Base-by-base conservation (phyloP, 2,329 filamentous ascomycete species). In the Aspergillus awamori region DNA sequence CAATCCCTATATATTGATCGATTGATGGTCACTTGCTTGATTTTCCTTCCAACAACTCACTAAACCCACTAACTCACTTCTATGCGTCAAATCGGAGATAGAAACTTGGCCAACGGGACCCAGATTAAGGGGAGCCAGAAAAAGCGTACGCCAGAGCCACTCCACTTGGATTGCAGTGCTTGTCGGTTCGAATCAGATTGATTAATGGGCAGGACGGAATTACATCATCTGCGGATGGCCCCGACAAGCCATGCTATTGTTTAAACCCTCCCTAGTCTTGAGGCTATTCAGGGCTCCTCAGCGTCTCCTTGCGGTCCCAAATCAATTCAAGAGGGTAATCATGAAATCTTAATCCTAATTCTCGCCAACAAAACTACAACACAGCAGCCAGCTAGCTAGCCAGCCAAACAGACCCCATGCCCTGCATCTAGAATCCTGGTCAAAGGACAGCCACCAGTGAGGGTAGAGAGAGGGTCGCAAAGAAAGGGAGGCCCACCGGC, bases 401-500 rank as follows among this genome's bases (percentile, higher is more conserved):
- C 13, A 11, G 11, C 2, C 30, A 36, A 45, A 24, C 11, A 45
- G 30, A 36, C 30, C 30, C 13, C 33, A 36, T 36, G 15, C 41
- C 10, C 20, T 45, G 41, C 41, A 45, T 15, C 13, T 22, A 11
- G 41, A 22, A 45, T 24, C 41, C 41, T 24, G 41, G 41, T 48
- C 45, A 28, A 49, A 28, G 28, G 28, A 8, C 24, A 48, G 24
- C 45, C 24, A 48, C 45, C 45, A 49, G 26, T 24, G 24, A 49
- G 24, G 22, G 11, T 15, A 28, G 45, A 8, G 45, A 57, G 41
- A 56, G 58, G 41, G 48, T 17, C 45, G 39, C 30, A 33, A 41
- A 41, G 17, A 20, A 38, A 38, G 30, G 39, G 15, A 13, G 57
- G 33, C 33, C 57, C 57, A 60, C 58, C 58, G 8, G 17, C 41